These are phyloP conservation scores for Trametes maxima DNA, from an alignment of 768 basidiomycete species.

Conservation along the genomic window DNA sequence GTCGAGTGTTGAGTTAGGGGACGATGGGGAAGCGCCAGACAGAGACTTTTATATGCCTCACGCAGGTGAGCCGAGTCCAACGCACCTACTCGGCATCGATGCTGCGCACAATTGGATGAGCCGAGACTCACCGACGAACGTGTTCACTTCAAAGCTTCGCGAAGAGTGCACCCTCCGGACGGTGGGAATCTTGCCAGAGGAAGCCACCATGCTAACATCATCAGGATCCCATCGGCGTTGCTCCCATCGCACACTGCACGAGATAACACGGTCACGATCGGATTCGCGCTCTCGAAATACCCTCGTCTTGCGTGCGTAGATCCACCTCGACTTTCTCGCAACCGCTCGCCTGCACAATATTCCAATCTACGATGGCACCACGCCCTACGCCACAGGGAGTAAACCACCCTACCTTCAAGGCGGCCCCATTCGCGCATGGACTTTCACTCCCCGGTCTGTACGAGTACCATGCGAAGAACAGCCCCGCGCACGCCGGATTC, in stretches of 20 bases:
- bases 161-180: no score
- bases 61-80: no score
- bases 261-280: neutral
- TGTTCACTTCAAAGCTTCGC: no score
- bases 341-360: neutral
- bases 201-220: neutral
- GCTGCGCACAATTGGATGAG: no score
- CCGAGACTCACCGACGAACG: no score
- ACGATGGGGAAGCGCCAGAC: no score
- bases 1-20: no score
- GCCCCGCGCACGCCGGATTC: conserved; percentile 38
- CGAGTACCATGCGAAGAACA: conserved; percentile 38
- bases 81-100: no score
- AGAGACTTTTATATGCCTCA: no score
- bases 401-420: conserved; percentile 33
- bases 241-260: neutral
- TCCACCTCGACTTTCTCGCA: neutral
- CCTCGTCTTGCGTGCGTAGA: neutral
- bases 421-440: conserved; percentile 37
- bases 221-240: neutral
- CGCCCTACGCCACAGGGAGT: conserved; percentile 29
- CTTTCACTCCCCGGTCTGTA: conserved; percentile 38
- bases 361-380: neutral
- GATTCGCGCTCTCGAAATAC: neutral
- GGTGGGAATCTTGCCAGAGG: no score